phyloP scores from a whole-genome alignment of 768 basidiomycete genomes.

The Pisolithus albus region DNA sequence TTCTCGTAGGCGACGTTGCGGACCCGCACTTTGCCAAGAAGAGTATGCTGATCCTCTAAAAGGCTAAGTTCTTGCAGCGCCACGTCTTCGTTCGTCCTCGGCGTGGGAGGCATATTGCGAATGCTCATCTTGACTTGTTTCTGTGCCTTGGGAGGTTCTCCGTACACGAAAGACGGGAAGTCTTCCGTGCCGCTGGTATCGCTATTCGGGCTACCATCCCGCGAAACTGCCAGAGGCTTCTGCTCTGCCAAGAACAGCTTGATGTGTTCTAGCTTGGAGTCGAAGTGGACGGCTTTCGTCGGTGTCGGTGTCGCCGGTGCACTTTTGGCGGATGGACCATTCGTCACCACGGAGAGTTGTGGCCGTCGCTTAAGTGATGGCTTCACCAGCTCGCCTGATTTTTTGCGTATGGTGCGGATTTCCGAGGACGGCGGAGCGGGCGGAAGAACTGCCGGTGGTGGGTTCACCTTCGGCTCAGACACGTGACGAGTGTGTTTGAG shows the following conservation, averaged over 20 bases:
- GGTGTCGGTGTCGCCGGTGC: slow-evolving; percentile 76
- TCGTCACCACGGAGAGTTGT: slow-evolving; percentile 47
- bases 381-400: slow-evolving; percentile 90
- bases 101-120: slow-evolving; percentile 55
- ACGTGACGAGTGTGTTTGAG: slow-evolving; percentile 15
- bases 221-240: slow-evolving; percentile 87
- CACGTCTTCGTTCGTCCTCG: slow-evolving; percentile 38
- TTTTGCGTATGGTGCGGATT: slow-evolving; percentile 67
- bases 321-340: slow-evolving; percentile 49
- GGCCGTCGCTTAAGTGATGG: slow-evolving; percentile 76
- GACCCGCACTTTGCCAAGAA: slow-evolving; percentile 73
- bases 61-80: slow-evolving; percentile 51
- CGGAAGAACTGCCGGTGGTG: slow-evolving; percentile 1
- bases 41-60: slow-evolving; percentile 41
- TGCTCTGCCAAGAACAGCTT: slow-evolving; percentile 94
- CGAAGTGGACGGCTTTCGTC: slow-evolving; percentile 87
- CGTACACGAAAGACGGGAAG: slow-evolving; percentile 65
- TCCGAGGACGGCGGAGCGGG: not conserved
- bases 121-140: slow-evolving; percentile 49
- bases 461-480: slow-evolving; percentile 14
- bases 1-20: slow-evolving; percentile 86
- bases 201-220: slow-evolving; percentile 83
- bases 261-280: slow-evolving; percentile 85
- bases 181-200: slow-evolving; percentile 80
- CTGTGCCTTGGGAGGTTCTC: slow-evolving; percentile 30